Evolutionary conservation across 1,284 basidiomycete genomes (phyloP).

Genomic region (Taiwanofungus camphoratus): DNA sequence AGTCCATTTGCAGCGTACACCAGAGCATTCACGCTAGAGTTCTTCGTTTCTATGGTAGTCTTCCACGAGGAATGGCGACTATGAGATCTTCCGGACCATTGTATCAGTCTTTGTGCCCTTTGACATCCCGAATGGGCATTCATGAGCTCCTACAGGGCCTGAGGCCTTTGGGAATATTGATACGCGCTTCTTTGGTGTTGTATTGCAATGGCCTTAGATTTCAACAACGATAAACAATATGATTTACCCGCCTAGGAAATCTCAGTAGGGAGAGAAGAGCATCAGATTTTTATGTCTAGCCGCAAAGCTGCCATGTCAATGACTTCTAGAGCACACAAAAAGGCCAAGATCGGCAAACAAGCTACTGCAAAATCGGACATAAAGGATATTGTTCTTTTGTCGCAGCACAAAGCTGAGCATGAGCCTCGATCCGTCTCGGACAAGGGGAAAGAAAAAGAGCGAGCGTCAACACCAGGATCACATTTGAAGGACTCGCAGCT

Average conservation of each 20-base stretch:
- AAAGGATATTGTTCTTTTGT: background rate
- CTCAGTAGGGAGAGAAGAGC: too few relatives aligned
- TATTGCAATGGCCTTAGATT: constrained; percentile 19
- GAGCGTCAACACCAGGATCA: constrained; percentile 8
- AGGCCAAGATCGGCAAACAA: constrained; percentile 12
- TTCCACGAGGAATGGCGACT: background rate
- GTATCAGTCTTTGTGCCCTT: constrained; percentile 2
- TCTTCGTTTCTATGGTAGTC: background rate
- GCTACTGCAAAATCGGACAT: background rate
- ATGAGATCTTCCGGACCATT: background rate
- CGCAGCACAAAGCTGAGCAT: constrained; percentile 3
- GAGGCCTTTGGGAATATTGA: background rate
- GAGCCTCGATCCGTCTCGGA: constrained; percentile 2
- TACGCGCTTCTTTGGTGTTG: constrained; percentile 18
- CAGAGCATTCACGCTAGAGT: constrained; percentile 43
- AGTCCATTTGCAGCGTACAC: constrained; percentile 28
- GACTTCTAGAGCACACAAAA: constrained; percentile 12
- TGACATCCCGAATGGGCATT: background rate
- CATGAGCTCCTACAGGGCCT: background rate
- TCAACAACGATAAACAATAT: constrained; percentile 21
- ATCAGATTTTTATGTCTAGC: constrained; percentile 6
- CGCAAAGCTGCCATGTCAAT: constrained; percentile 9
- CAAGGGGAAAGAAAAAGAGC: constrained; percentile 20
- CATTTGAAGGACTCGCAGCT: background rate
- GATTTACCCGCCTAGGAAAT: constrained; percentile 18